Conservation (phyloP, 345 rosid genomes). For the Rhodamnia argentea region DNA sequence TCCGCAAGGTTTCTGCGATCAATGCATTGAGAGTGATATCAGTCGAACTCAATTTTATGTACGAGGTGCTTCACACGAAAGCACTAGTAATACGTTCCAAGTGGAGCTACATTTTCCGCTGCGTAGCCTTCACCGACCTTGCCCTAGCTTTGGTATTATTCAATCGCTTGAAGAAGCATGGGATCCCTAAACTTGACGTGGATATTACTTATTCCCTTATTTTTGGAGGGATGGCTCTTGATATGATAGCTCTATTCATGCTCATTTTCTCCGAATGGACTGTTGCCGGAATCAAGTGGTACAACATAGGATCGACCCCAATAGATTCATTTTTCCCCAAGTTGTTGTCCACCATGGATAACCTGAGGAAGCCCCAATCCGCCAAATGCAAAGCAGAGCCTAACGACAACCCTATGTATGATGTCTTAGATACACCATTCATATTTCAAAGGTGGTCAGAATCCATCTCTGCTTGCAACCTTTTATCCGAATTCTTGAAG, state of each 20-base stretch:
- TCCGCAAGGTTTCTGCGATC: rapidly evolving
- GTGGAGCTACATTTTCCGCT: too few species aligned
- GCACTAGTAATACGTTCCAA: too few species aligned
- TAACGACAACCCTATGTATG: rapidly evolving
- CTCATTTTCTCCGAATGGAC: background rate
- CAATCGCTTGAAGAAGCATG: background rate
- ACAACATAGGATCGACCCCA: background rate
- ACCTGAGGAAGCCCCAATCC: background rate
- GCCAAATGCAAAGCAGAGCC: background rate
- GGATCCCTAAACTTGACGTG: background rate
- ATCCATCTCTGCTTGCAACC: too few species aligned
- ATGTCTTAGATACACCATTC: rapidly evolving
- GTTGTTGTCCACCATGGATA: rapidly evolving
- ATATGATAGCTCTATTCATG: background rate
- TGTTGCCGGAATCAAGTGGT: background rate
- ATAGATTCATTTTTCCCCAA: background rate
- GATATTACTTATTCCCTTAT: background rate
- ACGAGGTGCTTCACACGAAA: too few species aligned
- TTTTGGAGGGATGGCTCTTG: background rate
- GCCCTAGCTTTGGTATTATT: too few species aligned
- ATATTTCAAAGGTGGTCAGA: too few species aligned
- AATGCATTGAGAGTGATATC: background rate
- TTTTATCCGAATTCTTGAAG: too few species aligned
- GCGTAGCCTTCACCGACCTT: too few species aligned
- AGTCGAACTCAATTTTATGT: background rate